phyloP scores from a whole-genome alignment of 2,329 filamentous ascomycete species.

The Chrysoporthe cubensis region DNA sequence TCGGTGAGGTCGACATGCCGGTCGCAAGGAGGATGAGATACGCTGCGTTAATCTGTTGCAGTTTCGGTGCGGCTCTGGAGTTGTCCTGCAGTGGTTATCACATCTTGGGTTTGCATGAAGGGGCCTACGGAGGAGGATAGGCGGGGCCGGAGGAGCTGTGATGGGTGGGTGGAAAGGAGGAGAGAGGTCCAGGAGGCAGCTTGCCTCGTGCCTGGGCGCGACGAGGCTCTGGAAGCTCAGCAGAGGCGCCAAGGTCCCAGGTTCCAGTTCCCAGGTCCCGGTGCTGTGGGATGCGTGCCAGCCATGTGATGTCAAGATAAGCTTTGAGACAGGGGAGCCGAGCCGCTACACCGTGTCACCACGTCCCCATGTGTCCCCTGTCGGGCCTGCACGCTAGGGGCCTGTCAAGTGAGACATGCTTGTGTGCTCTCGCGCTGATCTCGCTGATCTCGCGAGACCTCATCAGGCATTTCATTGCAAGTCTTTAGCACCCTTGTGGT shows the following conservation, averaged over 20 bases:
- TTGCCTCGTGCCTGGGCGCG: too few species aligned
- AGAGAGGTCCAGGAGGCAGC: conserved; percentile 2
- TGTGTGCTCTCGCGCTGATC: neutral
- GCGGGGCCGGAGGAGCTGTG: neutral
- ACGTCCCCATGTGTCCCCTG: neutral
- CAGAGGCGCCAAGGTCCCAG: neutral
- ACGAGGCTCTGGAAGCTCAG: neutral
- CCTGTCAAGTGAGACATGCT: neutral
- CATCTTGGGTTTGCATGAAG: conserved; percentile 18
- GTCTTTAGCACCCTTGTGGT: too few species aligned
- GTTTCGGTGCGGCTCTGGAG: conserved; percentile 2
- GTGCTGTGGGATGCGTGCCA: neutral
- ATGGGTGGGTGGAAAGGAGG: conserved; percentile 3
- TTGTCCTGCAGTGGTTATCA: conserved; percentile 22
- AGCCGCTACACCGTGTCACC: conserved; percentile 4
- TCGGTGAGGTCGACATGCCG: conserved; percentile 16
- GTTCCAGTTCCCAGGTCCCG: too few species aligned
- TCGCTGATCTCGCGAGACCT: too few species aligned
- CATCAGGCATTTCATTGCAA: too few species aligned
- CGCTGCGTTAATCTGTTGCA: too few species aligned
- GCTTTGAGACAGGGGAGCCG: conserved; percentile 15
- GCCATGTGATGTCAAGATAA: conserved; percentile 24
- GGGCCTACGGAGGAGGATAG: neutral
- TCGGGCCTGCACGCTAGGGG: neutral
- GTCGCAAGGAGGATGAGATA: neutral